Base-by-base conservation (phyloP, 2,329 filamentous ascomycete species). In the Alternaria ventricosa region DNA sequence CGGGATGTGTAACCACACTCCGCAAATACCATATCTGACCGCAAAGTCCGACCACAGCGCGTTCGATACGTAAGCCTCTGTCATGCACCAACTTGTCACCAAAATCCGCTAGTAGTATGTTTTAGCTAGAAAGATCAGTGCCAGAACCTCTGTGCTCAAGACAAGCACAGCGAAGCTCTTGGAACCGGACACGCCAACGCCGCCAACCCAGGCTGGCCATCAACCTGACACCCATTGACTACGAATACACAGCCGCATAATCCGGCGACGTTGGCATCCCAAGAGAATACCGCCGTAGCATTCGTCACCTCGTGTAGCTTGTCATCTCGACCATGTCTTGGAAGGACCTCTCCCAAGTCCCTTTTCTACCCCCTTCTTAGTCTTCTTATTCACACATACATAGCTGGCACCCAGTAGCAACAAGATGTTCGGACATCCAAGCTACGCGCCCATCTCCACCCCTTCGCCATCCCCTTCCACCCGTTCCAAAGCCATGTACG, bases 111-210 rank as follows among this genome's bases (percentile, higher is more conserved):
- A 53, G 20, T 30, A 25, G 20, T 33, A 12, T 36, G 8, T 12
- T 36, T 10, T 3, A 18, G 1, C 15, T 11, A 23, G 20, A 1
- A n/a, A 18, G 30, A 23, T 22, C 33, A 20, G 12, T 23, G 20
- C 20, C 23, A 18, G 36, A 25, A 18, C 44, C 23, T 54, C 41
- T 59, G 23, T 54, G 47, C 28, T 62, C 10, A 13, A 59, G 20
- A 54, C 27, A 43, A 58, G 55, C 55, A 23, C 44, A 25, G 18
- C 13, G 22, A 43, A 54, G 55, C 41, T 30, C 55, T 62, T 47
- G 46, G 47, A 22, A 23, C 36, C n/a, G 27, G 27, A 22, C 23
- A 30, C 30, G 55, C 47, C 28, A 53, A 45, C 27, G 18, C 27
- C n/a, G 18, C 12, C 28, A 46, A 41, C 11, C 41, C 23, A n/a